phyloP scores from a whole-genome alignment of 495 filamentous ascomycete species.

The Penicillium pancosmium region DNA sequence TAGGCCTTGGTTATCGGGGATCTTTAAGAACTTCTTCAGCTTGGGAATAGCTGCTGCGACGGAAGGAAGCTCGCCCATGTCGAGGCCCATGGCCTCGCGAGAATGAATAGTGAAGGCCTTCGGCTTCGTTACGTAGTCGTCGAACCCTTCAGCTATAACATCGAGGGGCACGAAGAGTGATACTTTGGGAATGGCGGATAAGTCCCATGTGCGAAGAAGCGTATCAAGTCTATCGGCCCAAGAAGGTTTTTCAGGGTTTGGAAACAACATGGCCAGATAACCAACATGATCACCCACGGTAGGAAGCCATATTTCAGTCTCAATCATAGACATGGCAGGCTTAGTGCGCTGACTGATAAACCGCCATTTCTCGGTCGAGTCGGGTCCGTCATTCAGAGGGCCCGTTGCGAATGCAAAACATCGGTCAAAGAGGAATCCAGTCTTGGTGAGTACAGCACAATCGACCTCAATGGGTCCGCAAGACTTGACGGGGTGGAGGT shows the following conservation, averaged over 20 bases:
- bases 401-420: slow-evolving; percentile 19
- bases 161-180: slow-evolving; percentile 18
- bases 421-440: slow-evolving; percentile 21
- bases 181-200: slow-evolving; percentile 5
- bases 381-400: background rate
- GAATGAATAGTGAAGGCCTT: slow-evolving; percentile 19
- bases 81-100: slow-evolving; percentile 13
- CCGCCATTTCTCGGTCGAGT: slow-evolving; percentile 13
- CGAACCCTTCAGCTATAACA: slow-evolving; percentile 1
- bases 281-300: slow-evolving; percentile 8
- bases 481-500: slow-evolving; percentile 25
- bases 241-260: slow-evolving; percentile 7
- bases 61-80: slow-evolving; percentile 11
- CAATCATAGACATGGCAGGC: slow-evolving; percentile 22
- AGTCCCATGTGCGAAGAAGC: slow-evolving; percentile 11
- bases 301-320: slow-evolving; percentile 19
- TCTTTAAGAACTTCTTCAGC: slow-evolving; percentile 18
- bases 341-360: slow-evolving; percentile 31
- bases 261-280: slow-evolving; percentile 17
- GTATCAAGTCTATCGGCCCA: slow-evolving; percentile 16
- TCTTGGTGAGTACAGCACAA: slow-evolving; percentile 19
- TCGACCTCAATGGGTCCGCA: slow-evolving; percentile 20
- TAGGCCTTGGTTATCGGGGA: slow-evolving; percentile 8
- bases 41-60: slow-evolving; percentile 15
- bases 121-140: slow-evolving; percentile 2